A percentile compares a stretch with the other conserved stretches of the same genome.
Evolutionary conservation across 2,329 filamentous ascomycete species (phyloP).

Genomic region (Hansfordia pulvinata): DNA sequence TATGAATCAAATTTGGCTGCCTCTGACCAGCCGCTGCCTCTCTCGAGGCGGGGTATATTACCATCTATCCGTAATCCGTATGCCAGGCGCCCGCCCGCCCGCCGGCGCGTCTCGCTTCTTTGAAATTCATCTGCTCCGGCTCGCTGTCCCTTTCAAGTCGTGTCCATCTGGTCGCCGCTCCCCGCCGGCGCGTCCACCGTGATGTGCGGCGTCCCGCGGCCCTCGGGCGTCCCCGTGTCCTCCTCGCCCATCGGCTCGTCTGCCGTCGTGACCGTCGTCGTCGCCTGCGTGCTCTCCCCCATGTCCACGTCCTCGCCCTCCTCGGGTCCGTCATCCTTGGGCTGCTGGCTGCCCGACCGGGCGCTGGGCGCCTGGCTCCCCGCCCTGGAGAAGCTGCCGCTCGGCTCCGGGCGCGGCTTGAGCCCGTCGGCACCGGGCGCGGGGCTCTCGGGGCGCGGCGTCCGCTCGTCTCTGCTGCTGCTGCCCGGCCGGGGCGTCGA

Average conservation of each 20-base stretch:
- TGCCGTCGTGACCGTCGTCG: constrained; percentile 13
- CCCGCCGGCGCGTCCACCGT: constrained; percentile 33
- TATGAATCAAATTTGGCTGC: no score
- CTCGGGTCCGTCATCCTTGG: constrained; percentile 23
- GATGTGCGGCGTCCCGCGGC: constrained; percentile 25
- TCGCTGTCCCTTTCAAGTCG: constrained; percentile 19
- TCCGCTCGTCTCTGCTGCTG: constrained; percentile 23
- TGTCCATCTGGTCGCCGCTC: constrained; percentile 55
- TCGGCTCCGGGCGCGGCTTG: constrained; percentile 17
- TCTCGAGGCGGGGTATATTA: no score
- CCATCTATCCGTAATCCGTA: no score
- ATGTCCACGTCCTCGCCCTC: constrained; percentile 20
- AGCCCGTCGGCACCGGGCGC: constrained; percentile 15
- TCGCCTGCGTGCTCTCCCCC: constrained; percentile 21
- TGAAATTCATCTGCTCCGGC: constrained; percentile 13
- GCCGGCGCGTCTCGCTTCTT: constrained; percentile 7
- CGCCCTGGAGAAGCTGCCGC: constrained; percentile 20
- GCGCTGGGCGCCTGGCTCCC: constrained; percentile 22
- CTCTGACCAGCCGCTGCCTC: no score
- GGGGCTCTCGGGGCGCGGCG: constrained; percentile 18
- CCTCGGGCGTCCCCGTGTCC: constrained; percentile 12
- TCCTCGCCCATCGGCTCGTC: constrained; percentile 26
- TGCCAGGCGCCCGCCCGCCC: no score
- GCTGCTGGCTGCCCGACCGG: constrained; percentile 13
- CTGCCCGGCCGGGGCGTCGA: constrained; percentile 28